Evolutionary conservation across 176 grass and related monocot species (phyloP).

Genomic region (Oryza glaberrima): DNA sequence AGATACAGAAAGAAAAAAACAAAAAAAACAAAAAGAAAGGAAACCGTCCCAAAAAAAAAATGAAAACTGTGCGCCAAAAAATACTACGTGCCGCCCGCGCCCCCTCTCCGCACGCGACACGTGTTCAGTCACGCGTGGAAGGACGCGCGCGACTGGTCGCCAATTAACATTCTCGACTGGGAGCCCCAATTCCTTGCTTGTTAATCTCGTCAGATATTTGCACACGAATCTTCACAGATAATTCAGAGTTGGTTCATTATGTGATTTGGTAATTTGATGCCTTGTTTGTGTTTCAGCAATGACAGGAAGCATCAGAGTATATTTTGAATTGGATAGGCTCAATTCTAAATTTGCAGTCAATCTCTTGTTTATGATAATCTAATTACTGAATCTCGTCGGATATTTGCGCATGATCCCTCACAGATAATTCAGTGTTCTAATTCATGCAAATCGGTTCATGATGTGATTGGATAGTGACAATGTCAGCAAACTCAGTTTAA

Average conservation of each 20-base stretch:
- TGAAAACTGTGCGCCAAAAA: too few species aligned
- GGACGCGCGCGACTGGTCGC: too few species aligned
- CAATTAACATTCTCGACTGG: too few species aligned
- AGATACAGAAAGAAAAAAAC: too few species aligned
- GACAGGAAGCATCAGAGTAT: background rate
- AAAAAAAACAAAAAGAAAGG: too few species aligned
- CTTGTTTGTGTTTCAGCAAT: conserved; percentile 15
- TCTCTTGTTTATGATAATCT: background rate
- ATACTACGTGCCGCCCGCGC: too few species aligned
- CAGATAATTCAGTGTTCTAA: background rate
- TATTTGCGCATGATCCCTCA: background rate
- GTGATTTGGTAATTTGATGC: conserved; percentile 16
- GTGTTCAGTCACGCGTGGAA: too few species aligned
- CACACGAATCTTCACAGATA: background rate
- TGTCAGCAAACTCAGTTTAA: too few species aligned
- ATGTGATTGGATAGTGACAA: too few species aligned
- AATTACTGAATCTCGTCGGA: background rate
- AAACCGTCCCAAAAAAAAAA: too few species aligned
- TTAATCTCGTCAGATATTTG: conserved; percentile 3
- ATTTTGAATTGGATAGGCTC: conserved; percentile 22
- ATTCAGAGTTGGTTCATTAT: conserved; percentile 7
- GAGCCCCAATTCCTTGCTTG: conserved; percentile 1
- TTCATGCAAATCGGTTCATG: too few species aligned
- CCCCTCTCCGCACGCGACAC: too few species aligned
- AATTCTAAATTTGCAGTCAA: conserved; percentile 4